phyloP scores from a whole-genome alignment of 2,329 filamentous ascomycete species.

The Paecilomyces fulvus region DNA sequence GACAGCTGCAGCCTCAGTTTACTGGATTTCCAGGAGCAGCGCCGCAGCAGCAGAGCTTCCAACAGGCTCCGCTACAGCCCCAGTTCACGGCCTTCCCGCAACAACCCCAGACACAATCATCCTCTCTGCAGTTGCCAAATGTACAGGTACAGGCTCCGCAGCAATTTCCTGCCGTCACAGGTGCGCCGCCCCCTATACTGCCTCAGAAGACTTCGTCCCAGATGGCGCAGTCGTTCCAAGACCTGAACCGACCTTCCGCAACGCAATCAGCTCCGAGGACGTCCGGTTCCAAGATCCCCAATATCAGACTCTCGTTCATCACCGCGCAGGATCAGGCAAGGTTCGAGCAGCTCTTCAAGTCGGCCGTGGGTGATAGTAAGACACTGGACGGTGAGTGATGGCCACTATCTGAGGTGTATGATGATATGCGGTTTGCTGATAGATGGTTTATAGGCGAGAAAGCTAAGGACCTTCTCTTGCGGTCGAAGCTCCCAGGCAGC shows the following conservation, averaged over 20 bases:
- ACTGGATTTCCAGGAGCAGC: conserved; percentile 39
- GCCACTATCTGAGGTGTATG: background rate
- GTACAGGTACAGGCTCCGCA: conserved; percentile 18
- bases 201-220: conserved; percentile 53
- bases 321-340: conserved; percentile 90
- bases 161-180: conserved; percentile 38
- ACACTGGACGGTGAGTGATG: conserved; percentile 63
- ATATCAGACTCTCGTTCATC: conserved; percentile 90
- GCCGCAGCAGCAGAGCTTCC: conserved; percentile 15
- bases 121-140: conserved; percentile 19
- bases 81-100: conserved; percentile 48
- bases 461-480: conserved; percentile 77
- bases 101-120: conserved; percentile 28
- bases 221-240: conserved; percentile 56
- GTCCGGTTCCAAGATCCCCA: conserved; percentile 70
- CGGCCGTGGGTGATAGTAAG: conserved; percentile 74
- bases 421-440: conserved; percentile 8
- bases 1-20: conserved; percentile 39
- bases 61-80: conserved; percentile 45
- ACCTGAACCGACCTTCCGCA: conserved; percentile 42
- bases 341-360: conserved; percentile 97
- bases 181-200: conserved; percentile 44
- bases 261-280: conserved; percentile 55
- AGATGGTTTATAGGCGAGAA: conserved; percentile 53
- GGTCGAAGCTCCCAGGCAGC: conserved; percentile 80